These are phyloP conservation scores for Coriaria nepalensis DNA, from an alignment of 306 rosid genomes.

Conservation along the genomic window DNA sequence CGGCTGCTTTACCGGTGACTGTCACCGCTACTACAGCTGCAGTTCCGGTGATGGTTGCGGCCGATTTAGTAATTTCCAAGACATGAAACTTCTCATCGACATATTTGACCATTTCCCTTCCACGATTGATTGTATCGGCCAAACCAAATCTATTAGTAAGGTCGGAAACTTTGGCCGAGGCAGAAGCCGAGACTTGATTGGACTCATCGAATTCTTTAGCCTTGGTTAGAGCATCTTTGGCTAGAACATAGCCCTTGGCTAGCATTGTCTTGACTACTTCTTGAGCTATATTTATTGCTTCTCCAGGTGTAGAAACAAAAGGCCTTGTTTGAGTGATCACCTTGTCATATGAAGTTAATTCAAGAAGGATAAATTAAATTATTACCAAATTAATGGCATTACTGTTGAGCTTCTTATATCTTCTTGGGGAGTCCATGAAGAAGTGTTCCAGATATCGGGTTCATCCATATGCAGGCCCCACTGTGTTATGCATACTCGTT, in stretches of 20 bases:
- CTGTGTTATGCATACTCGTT: slow-evolving; percentile 48
- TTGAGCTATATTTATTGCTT: slow-evolving; percentile 64
- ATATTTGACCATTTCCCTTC: slow-evolving; percentile 55
- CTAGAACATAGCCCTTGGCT: slow-evolving; percentile 73
- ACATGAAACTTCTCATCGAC: slow-evolving; percentile 71
- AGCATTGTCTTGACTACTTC: slow-evolving; percentile 76
- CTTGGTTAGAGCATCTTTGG: slow-evolving; percentile 69
- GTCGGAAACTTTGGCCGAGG: slow-evolving; percentile 61
- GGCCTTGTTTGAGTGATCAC: slow-evolving; percentile 17
- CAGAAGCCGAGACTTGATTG: slow-evolving; percentile 48
- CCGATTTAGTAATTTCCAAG: slow-evolving; percentile 61
- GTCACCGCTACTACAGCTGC: slow-evolving; percentile 61
- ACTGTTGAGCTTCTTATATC: slow-evolving; percentile 30
- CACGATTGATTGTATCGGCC: slow-evolving; percentile 49
- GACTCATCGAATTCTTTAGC: slow-evolving; percentile 84
- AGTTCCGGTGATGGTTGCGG: slow-evolving; percentile 58
- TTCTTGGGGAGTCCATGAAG: slow-evolving; percentile 22
- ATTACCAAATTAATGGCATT: slow-evolving; percentile 4
- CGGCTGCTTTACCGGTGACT: slow-evolving; percentile 62
- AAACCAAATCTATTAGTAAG: slow-evolving; percentile 61
- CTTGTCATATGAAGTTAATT: background rate
- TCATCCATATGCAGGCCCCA: slow-evolving; percentile 44
- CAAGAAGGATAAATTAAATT: background rate
- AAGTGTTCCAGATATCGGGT: slow-evolving; percentile 29
- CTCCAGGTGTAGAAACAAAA: slow-evolving; percentile 49